phyloP scores from a whole-genome alignment of 2,329 filamentous ascomycete species.

The Eurotiales sp. region DNA sequence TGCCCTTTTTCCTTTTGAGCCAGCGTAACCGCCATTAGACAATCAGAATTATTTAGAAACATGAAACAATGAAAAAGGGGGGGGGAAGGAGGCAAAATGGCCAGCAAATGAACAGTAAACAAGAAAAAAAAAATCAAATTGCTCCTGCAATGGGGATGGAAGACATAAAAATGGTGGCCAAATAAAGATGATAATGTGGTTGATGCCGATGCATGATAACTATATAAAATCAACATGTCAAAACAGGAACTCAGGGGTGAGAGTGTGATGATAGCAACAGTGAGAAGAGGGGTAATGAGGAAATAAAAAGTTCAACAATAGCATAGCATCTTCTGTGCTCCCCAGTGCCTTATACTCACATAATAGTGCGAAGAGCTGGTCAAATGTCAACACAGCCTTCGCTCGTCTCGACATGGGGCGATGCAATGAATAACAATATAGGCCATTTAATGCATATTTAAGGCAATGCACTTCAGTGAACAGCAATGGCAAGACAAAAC shows the following conservation, averaged over 20 bases:
- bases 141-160: background rate
- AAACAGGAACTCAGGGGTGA: background rate
- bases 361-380: background rate
- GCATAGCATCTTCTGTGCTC: background rate
- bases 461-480: background rate
- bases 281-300: background rate
- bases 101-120: background rate
- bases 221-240: background rate
- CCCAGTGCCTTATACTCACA: background rate
- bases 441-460: slow-evolving; percentile 3
- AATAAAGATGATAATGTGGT: background rate
- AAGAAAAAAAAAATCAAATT: background rate
- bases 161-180: background rate
- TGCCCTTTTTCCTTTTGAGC: too few species aligned
- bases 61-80: too few species aligned
- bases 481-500: background rate
- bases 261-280: background rate
- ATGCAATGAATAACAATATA: background rate
- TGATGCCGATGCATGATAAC: background rate
- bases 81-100: too few species aligned
- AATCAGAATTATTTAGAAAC: background rate
- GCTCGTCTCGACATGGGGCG: background rate
- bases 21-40: background rate
- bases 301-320: background rate
- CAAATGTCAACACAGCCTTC: too few species aligned